These are phyloP conservation scores for Leptomonas seymouri DNA, from an alignment of 208 protist genomes.

Conservation along the genomic window DNA sequence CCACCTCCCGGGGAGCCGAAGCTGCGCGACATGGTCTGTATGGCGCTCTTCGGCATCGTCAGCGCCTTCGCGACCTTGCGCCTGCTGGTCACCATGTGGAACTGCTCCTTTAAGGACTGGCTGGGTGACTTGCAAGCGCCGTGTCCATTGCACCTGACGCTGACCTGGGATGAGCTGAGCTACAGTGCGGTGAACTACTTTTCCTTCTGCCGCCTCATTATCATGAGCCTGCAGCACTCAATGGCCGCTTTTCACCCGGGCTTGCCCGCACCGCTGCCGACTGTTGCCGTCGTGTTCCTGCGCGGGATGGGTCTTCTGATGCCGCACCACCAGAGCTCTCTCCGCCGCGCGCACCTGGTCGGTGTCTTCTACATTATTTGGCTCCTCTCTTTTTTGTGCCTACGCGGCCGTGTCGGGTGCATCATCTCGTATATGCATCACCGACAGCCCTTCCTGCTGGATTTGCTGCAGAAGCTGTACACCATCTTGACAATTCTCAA, in stretches of 20 bases:
- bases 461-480: conserved; percentile 38
- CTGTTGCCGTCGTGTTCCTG: conserved; percentile 44
- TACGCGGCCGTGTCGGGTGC: conserved; percentile 1
- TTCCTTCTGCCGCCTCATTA: conserved; percentile 45
- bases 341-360: conserved; percentile 23
- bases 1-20: conserved; percentile 26
- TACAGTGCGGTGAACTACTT: conserved; percentile 68
- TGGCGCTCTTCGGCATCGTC: conserved; percentile 28
- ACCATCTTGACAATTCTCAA: conserved; percentile 41
- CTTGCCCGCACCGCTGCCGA: conserved; percentile 54
- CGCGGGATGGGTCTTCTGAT: conserved; percentile 63
- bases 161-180: conserved; percentile 71
- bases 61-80: conserved; percentile 38
- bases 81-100: conserved; percentile 42
- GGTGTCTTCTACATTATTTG: conserved; percentile 37
- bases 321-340: conserved; percentile 49
- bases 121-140: conserved; percentile 40
- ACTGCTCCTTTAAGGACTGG: conserved; percentile 45
- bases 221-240: conserved; percentile 48
- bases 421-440: conserved; percentile 16
- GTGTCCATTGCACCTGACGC: conserved; percentile 54
- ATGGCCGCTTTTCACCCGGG: conserved; percentile 64
- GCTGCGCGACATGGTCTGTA: conserved; percentile 37
- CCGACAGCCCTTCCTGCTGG: conserved; percentile 30
- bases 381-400: conserved; percentile 19